Conservation (phyloP, 202 grass and related monocot genomes). For the Digitaria exilis region DNA sequence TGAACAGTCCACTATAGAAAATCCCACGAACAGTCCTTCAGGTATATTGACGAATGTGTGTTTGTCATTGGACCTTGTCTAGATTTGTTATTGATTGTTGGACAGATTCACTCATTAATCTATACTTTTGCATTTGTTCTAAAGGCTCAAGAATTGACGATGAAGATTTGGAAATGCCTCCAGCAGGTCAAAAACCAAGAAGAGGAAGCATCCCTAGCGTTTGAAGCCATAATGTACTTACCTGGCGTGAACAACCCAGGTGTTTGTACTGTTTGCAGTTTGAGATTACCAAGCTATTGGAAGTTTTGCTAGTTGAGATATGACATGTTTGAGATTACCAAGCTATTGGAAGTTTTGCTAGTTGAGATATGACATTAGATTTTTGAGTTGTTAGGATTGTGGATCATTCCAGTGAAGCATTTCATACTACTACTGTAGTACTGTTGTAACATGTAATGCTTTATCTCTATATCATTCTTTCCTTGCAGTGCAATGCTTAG, state of each 20-base stretch:
- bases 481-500: background rate
- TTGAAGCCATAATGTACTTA: background rate
- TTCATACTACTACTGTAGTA: background rate
- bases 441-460: background rate
- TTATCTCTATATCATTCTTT: background rate
- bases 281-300: background rate
- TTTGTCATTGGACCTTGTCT: slow-evolving; percentile 4
- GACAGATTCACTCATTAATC: slow-evolving; percentile 2
- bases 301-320: slow-evolving; percentile 4
- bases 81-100: background rate
- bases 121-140: slow-evolving; percentile 21
- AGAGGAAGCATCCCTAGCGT: slow-evolving; percentile 55
- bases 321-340: no score
- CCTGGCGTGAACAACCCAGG: no score
- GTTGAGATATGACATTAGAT: no score
- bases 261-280: slow-evolving; percentile 25
- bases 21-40: slow-evolving; percentile 51
- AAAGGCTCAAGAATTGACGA: slow-evolving; percentile 34
- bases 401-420: background rate
- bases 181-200: slow-evolving; percentile 52
- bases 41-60: slow-evolving; percentile 47
- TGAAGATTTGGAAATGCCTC: slow-evolving; percentile 81
- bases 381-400: background rate
- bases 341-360: no score
- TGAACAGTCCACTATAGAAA: slow-evolving; percentile 51